Evolutionary conservation across 441 rosid genomes (phyloP).

Genomic region (Cnidoscolus chayamansa): DNA sequence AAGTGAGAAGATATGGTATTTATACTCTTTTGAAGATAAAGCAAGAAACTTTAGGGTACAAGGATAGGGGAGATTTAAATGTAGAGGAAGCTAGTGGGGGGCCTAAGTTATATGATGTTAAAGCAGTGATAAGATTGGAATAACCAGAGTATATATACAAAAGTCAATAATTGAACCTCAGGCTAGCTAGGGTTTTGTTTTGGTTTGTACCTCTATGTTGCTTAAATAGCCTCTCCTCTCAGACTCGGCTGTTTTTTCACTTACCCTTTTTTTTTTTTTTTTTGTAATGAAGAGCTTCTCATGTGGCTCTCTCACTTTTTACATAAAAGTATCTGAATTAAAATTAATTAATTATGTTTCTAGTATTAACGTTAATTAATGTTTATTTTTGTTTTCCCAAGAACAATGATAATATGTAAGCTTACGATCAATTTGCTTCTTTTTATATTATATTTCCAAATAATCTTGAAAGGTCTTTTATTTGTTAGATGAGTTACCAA

Average conservation of each 20-base stretch:
- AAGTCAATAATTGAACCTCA: slow-evolving; percentile 18
- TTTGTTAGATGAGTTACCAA: too few relatives aligned
- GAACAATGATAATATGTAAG: too few relatives aligned
- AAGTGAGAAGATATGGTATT: neutral
- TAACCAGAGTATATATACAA: neutral
- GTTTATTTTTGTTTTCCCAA: too few relatives aligned
- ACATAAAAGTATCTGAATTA: too few relatives aligned
- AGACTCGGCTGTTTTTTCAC: neutral
- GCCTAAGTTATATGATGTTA: neutral
- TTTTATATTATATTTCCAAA: too few relatives aligned
- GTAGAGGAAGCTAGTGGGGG: slow-evolving; percentile 3
- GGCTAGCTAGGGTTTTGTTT: neutral
- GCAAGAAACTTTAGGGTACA: neutral
- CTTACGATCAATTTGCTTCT: too few relatives aligned
- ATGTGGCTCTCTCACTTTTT: neutral
- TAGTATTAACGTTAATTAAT: too few relatives aligned
- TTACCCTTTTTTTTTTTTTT: slow-evolving; percentile 3
- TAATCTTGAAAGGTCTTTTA: too few relatives aligned
- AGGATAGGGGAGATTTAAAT: neutral
- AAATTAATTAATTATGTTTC: too few relatives aligned
- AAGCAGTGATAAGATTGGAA: neutral
- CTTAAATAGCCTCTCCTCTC: too few relatives aligned
- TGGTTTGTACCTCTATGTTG: too few relatives aligned
- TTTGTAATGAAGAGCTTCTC: slow-evolving; percentile 4
- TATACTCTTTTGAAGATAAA: neutral